Evolutionary conservation across 2,329 filamentous ascomycete species (phyloP), one percentile per base, ranked within the genome.

Genomic region (Elsinoe necatrix): DNA sequence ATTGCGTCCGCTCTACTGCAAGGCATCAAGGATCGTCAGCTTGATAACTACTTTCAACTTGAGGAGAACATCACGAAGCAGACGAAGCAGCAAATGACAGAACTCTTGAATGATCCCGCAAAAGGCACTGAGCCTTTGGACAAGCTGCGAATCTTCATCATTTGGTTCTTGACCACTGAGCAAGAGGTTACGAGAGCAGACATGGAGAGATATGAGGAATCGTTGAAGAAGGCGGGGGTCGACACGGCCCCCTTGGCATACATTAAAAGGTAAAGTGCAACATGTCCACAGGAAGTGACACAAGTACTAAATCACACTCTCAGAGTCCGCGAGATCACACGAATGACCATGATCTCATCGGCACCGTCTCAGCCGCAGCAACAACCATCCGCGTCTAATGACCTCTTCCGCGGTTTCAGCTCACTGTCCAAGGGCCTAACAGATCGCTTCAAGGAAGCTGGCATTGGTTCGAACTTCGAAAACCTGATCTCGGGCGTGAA

Each of bases 291-390:
- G 14, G 5, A 12, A 12, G 14, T 37, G 5, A 14, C 14, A 11
- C 12, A 6, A 37, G 5, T 37, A 11, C 34, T 37, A 37, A 37
- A 4, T 4, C 14, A 37, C 12, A 6, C 27, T 37, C 54, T 63
- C 66, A 83, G 87, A 69, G 89, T 97, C 54, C 89, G 92, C 59
- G 89, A 95, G 62, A 90, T 95, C 52, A 97, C 92, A 4, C 89
- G 93, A 61, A 96, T 97, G 89, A 97, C 92, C 12, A 95, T 97
- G 82, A 87, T 98, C 70, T 89, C 91, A 3, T 95, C 91, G 1
- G 85, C 91, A 27, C 84, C 87, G 8, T 77, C 80, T 12, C 78
- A 86, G 59, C 75, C 83, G 12, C 77, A 80, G 16, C 80, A 85
- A 63, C 60, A 65, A 3, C 81, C 82, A 62, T 70, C 76, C 8